Evolutionary conservation across 352 stramenopile genomes (phyloP), one percentile per base, ranked within the genome.

Genomic region (Elongisporangium undulatum): DNA sequence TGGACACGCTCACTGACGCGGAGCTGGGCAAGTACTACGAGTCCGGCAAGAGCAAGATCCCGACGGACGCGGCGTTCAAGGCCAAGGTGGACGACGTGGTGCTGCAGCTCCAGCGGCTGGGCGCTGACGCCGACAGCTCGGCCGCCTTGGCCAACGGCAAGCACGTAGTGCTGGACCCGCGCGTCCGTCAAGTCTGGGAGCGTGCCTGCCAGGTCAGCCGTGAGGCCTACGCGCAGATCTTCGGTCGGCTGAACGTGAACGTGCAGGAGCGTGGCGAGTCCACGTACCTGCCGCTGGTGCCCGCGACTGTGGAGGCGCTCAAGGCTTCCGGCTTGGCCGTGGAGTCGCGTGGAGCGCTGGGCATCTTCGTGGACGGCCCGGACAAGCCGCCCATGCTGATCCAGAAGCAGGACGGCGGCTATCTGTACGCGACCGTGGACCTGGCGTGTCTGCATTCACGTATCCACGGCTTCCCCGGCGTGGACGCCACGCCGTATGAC

Each of bases 341-440:
- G 2, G 58, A 73, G 45, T 91, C 82, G 1, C 79, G 77, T 24
- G 85, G 82, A 16, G 85, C 85, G 20, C 58, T 92, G 5, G 87
- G 82, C 1, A 75, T 92, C 24, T 94, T 94, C 55, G 66, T 92
- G 9, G 78, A 92, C 38, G 82, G 82, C 0, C 71, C 61, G 0
- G 72, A 90, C 53, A 91, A 91, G 24, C 74, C 83, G 15, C 83
- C 86, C 0, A 92, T 95, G 80, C 61, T 95, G n/a, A 74, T 95
- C 38, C 80, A 82, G 45, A 95, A 93, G 65, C 65, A 85, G 29
- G 86, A 95, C 58, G 83, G 86, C 15, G 83, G 82, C 0, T 94
- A 82, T 59, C 39, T 94, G 52, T 94, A 94, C 59, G 83, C 86
- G 17, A 93, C 82, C 19, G 75, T 89, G 45, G 86, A 95, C 56